Conservation (phyloP, 2,329 filamentous ascomycete genomes). For the Colletotrichum theobromicola region DNA sequence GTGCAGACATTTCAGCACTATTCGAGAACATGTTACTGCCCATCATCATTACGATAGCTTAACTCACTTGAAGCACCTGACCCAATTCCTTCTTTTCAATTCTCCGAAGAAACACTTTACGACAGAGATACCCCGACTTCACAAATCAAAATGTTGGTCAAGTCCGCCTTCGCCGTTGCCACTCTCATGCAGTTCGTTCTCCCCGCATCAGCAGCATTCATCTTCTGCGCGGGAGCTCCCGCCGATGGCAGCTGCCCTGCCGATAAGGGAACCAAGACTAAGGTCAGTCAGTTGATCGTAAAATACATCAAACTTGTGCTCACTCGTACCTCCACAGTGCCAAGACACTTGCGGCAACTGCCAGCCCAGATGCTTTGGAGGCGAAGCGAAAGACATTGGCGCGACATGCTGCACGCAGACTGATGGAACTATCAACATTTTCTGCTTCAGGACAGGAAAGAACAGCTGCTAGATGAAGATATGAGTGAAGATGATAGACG, state of each 20-base stretch:
- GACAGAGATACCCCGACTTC: neutral
- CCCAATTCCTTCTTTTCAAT: neutral
- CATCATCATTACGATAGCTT: neutral
- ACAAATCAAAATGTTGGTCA: neutral
- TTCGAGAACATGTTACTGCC: neutral
- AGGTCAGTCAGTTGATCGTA: neutral
- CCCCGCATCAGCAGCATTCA: neutral
- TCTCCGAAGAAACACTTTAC: neutral
- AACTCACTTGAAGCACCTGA: neutral
- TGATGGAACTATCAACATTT: neutral
- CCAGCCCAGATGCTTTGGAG: neutral
- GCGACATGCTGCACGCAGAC: neutral
- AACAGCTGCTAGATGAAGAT: neutral
- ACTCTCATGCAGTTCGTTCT: neutral
- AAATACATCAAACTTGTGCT: neutral
- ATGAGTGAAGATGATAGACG: neutral
- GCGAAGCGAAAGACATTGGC: neutral
- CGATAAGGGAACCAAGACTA: neutral
- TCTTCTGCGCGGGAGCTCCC: neutral
- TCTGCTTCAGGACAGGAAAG: neutral
- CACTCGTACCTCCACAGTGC: neutral
- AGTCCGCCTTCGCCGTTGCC: neutral
- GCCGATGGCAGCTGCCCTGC: neutral
- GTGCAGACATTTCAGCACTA: neutral
- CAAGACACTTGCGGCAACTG: neutral